Evolutionary conservation across 768 basidiomycete species (phyloP), one percentile per base, ranked within the genome.

Genomic region (Lactarius akahatsu): DNA sequence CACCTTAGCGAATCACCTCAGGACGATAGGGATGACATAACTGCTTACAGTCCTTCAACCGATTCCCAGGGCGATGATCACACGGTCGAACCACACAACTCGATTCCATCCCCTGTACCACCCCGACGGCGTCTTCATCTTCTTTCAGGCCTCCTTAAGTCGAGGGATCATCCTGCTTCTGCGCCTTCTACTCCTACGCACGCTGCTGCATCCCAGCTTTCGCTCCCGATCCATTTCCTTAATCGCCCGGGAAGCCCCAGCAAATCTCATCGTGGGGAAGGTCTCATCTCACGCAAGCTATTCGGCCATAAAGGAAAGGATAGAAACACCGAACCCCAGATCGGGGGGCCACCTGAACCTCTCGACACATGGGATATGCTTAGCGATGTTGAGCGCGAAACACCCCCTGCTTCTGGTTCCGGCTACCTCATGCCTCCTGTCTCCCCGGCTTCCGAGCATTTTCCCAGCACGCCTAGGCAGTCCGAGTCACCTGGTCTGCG

Each of bases 301-400:
- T 71, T 71, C 55, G 68, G 70, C 4, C 41, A 69, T 52, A 69
- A 66, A 16, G 69, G 69, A 30, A 71, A 71, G 62, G 68, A 69
- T 3, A 71, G 43, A 38, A 57, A 26, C 43, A 20, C 45, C 18
- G 66, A 69, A 15, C n/a, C 54, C 28, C 54, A 45, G 43, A 13
- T 36, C 26, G 70, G 66, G 43, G 58, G 56, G 40, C 50, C 41
- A n/a, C 28, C 57, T 15, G 70, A 71, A 30, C 41, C 68, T 30
- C 59, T 69, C 18, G 70, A 69, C 4, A 62, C 45, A 32, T 71
- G 70, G 70, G 70, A 71, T 5, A 59, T 71, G 61, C 68, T 71
- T 23, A 70, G 64, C 43, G 69, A 66, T 47, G 40, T 59, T 20
- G 69, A 69, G 36, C 43, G 45, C 40, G 66, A 68, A 3, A 16